These are phyloP conservation scores for Pleurostoma richardsiae DNA, from an alignment of 2,329 filamentous ascomycete genomes.

Conservation along the genomic window DNA sequence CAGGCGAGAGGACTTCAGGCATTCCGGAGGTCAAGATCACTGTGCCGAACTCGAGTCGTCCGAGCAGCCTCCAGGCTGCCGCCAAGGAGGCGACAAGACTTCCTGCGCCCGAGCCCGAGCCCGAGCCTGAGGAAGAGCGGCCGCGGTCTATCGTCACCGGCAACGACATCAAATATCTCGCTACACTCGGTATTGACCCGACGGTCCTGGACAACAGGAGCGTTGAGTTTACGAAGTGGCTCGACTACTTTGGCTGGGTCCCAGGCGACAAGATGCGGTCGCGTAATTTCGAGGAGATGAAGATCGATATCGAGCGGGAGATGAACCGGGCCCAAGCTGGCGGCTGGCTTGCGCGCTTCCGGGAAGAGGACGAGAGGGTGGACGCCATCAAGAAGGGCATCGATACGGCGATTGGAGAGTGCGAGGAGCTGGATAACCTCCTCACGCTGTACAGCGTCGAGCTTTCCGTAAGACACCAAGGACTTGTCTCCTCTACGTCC, in stretches of 20 bases:
- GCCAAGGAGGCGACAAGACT: slow-evolving; percentile 15
- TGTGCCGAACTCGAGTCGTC: slow-evolving; percentile 35
- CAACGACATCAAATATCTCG: slow-evolving; percentile 74
- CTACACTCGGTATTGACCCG: slow-evolving; percentile 72
- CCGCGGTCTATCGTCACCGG: slow-evolving; percentile 61
- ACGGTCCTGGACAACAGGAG: slow-evolving; percentile 70
- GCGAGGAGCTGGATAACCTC: slow-evolving; percentile 91
- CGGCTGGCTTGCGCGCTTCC: slow-evolving; percentile 78
- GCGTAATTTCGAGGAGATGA: slow-evolving; percentile 74
- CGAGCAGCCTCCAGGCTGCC: slow-evolving; percentile 27
- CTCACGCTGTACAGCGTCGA: slow-evolving; percentile 94
- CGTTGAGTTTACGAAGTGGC: slow-evolving; percentile 73
- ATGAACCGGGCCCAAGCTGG: slow-evolving; percentile 87
- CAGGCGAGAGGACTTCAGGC: slow-evolving; percentile 25
- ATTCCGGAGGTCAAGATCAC: slow-evolving; percentile 57
- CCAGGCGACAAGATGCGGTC: slow-evolving; percentile 68
- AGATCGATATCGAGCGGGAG: slow-evolving; percentile 78
- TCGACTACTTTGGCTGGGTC: slow-evolving; percentile 87
- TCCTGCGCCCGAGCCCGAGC: slow-evolving; percentile 15
- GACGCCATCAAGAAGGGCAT: slow-evolving; percentile 81
- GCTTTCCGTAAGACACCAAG: slow-evolving; percentile 62
- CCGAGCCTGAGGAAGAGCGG: slow-evolving; percentile 38
- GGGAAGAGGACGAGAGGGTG: slow-evolving; percentile 86
- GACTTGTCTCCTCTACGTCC: background rate
- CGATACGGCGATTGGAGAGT: slow-evolving; percentile 87